A percentile compares a stretch with the other conserved stretches of the same genome.
Conservation (phyloP, 2,329 filamentous ascomycete species). For the Fusarium sp. region DNA sequence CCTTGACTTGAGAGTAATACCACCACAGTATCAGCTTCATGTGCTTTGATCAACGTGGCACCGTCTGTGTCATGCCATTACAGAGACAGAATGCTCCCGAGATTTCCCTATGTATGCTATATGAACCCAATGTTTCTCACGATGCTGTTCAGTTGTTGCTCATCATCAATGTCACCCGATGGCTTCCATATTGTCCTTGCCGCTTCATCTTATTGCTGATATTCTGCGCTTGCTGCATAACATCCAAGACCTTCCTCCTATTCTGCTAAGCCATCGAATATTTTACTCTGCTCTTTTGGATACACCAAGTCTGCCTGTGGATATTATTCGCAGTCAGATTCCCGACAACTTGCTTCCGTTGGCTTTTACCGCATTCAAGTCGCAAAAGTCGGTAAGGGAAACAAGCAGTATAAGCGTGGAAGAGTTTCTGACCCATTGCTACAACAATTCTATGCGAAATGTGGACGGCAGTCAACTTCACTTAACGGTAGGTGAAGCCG, state of each 20-base stretch:
- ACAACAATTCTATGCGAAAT: conserved; percentile 14
- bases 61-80: conserved; percentile 27
- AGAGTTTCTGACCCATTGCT: conserved; percentile 25
- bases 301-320: conserved; percentile 28
- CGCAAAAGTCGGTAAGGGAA: conserved; percentile 16
- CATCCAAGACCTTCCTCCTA: conserved; percentile 27
- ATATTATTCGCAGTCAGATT: conserved; percentile 32
- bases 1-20: conserved; percentile 2
- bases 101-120: not conserved
- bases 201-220: conserved; percentile 35
- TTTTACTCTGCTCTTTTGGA: conserved; percentile 36
- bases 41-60: conserved; percentile 21
- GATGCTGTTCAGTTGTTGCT: not conserved
- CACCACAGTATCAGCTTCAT: conserved; percentile 25
- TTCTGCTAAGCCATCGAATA: conserved; percentile 33
- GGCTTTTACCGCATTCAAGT: conserved; percentile 28
- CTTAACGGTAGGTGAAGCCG: conserved; percentile 23
- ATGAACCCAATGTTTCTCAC: not conserved
- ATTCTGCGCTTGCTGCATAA: conserved; percentile 29
- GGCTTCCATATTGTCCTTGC: conserved; percentile 34
- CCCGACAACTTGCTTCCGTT: conserved; percentile 20
- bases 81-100: not conserved
- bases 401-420: not conserved
- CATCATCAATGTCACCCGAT: conserved; percentile 4
- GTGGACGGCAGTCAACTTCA: conserved; percentile 4